Percentiles rank a stretch among this genome's conserved stretches.
Conservation (phyloP, 257 asterid genomes). For the Penstemon newberryi region DNA sequence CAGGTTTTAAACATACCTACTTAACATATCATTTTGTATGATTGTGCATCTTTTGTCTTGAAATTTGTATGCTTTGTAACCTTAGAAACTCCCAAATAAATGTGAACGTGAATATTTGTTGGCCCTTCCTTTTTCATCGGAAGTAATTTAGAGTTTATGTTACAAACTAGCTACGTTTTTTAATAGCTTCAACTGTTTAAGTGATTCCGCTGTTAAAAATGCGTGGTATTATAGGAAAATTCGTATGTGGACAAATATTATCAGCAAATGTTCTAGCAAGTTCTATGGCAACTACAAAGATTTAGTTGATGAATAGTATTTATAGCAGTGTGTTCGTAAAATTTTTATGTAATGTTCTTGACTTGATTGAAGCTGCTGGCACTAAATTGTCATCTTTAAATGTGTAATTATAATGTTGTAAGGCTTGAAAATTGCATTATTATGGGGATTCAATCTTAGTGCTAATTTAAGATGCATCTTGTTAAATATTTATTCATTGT, state of each 20-base stretch:
- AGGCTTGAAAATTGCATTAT: not conserved
- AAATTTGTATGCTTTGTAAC: not conserved
- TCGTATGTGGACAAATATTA: not conserved
- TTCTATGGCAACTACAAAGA: not conserved
- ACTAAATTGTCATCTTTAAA: slow-evolving; percentile 9
- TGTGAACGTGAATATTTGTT: not conserved
- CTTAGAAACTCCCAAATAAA: not conserved
- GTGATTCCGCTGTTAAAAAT: no score
- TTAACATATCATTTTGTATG: not conserved
- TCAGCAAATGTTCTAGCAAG: not conserved
- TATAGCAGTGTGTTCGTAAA: not conserved
- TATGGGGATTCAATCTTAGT: not conserved
- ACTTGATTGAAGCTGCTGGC: not conserved
- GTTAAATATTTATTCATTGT: not conserved
- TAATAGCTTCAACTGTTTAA: no score
- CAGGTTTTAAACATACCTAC: not conserved
- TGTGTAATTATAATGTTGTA: not conserved
- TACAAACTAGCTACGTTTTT: not conserved
- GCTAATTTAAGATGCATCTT: not conserved
- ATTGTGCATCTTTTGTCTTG: not conserved
- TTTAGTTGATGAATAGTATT: not conserved
- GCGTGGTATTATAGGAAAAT: not conserved
- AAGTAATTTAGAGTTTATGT: not conserved
- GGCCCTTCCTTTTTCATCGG: not conserved
- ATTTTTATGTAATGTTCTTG: not conserved